Evolutionary conservation across 371 early-diverging fungal genomes (phyloP).

Genomic region (Rhizopus sp.): DNA sequence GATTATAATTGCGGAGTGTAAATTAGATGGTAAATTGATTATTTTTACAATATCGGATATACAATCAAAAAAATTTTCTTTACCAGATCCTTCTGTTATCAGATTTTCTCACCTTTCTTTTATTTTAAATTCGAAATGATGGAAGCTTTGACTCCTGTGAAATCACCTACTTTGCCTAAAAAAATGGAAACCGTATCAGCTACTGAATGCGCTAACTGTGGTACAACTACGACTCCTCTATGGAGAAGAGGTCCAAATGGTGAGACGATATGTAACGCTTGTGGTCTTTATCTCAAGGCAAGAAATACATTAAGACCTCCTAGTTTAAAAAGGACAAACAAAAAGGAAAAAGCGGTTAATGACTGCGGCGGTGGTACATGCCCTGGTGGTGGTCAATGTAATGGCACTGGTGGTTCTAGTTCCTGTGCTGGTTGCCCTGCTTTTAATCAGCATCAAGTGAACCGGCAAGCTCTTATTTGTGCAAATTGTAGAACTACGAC

Average conservation of each 20-base stretch:
- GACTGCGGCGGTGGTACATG: constrained; percentile 59
- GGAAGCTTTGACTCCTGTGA: constrained; percentile 15
- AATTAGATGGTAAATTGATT: background rate
- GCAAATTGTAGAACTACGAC: constrained; percentile 80
- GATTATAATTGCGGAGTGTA: background rate
- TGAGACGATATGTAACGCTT: constrained; percentile 86
- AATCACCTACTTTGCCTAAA: constrained; percentile 4
- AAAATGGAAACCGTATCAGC: constrained; percentile 28
- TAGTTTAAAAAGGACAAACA: constrained; percentile 42
- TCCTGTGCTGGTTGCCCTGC: constrained; percentile 78
- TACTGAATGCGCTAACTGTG: constrained; percentile 81
- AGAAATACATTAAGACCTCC: constrained; percentile 40
- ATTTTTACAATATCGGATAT: constrained; percentile 10
- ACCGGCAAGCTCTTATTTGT: constrained; percentile 63
- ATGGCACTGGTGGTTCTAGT: constrained; percentile 69
- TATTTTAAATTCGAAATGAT: constrained; percentile 6
- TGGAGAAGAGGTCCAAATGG: constrained; percentile 86
- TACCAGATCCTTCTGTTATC: constrained; percentile 5
- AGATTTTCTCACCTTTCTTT: constrained; percentile 1
- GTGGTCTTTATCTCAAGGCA: constrained; percentile 69
- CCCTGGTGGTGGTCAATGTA: constrained; percentile 77
- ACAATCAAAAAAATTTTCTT: constrained; percentile 12
- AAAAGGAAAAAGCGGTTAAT: constrained; percentile 15
- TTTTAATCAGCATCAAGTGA: constrained; percentile 65
- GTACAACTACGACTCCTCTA: constrained; percentile 81